phyloP scores from a whole-genome alignment of 1,284 basidiomycete species.

The Boletus sp. region DNA sequence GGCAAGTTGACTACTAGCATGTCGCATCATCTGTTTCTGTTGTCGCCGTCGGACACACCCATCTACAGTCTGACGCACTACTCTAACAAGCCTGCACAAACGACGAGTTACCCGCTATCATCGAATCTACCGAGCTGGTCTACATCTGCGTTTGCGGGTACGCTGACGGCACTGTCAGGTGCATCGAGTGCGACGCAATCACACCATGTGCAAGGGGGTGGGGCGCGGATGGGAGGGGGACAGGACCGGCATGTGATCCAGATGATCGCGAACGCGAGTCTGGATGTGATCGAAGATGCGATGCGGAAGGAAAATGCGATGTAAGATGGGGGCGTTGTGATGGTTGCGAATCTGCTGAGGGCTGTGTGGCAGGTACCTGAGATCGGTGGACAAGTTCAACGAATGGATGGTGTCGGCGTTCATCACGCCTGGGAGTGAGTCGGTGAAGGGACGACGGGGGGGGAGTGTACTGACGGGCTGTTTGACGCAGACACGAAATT shows the following conservation, averaged over 20 bases:
- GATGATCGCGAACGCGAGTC: slow-evolving; percentile 92
- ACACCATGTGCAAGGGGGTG: slow-evolving; percentile 57
- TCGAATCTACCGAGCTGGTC: slow-evolving; percentile 84
- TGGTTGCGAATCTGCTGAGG: slow-evolving; percentile 15
- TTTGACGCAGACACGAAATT: slow-evolving; percentile 77
- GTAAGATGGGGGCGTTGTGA: slow-evolving; percentile 49
- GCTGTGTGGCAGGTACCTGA: slow-evolving; percentile 73
- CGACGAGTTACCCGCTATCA: slow-evolving; percentile 62
- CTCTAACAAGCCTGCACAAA: slow-evolving; percentile 66
- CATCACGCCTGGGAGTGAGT: slow-evolving; percentile 87
- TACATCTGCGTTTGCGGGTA: slow-evolving; percentile 81
- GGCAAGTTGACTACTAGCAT: slow-evolving; percentile 37
- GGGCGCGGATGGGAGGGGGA: slow-evolving; percentile 63
- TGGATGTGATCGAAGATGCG: slow-evolving; percentile 88
- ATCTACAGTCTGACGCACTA: slow-evolving; percentile 78
- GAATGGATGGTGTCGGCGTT: slow-evolving; percentile 97
- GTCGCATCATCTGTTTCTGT: slow-evolving; percentile 81
- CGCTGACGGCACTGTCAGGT: slow-evolving; percentile 79
- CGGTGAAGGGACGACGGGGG: not conserved
- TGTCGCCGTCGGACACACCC: slow-evolving; percentile 81
- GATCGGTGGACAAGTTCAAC: slow-evolving; percentile 92
- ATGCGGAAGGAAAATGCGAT: slow-evolving; percentile 83
- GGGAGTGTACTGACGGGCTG: slow-evolving; percentile 11
- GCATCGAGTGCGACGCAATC: slow-evolving; percentile 70
- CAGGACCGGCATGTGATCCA: slow-evolving; percentile 92